A percentile compares a stretch with the other conserved stretches of the same genome.
These are phyloP conservation scores for Stachybotrys echinatus DNA, from an alignment of 2,329 filamentous ascomycete genomes.

Conservation along the genomic window DNA sequence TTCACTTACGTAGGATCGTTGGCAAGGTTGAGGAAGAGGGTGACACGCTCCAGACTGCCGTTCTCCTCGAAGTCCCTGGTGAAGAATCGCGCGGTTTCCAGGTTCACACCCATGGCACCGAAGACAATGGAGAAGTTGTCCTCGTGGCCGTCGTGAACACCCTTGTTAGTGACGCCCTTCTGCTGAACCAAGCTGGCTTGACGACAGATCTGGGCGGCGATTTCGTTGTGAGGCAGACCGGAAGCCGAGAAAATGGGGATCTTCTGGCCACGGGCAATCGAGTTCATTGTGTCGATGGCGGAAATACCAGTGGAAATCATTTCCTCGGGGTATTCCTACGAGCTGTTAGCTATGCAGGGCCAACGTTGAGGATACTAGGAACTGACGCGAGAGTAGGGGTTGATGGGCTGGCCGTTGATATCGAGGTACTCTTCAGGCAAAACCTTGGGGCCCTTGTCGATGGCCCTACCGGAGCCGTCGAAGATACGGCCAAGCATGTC, in stretches of 20 bases:
- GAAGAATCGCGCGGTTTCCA: slow-evolving; percentile 98
- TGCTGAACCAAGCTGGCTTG: slow-evolving; percentile 87
- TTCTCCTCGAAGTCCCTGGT: slow-evolving; percentile 99
- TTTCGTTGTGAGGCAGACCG: slow-evolving; percentile 98
- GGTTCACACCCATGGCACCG: slow-evolving; percentile 99
- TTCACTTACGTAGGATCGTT: slow-evolving; percentile 91
- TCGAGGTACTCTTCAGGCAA: slow-evolving; percentile 96
- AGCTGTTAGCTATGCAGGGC: slow-evolving; percentile 11
- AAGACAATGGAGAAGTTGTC: slow-evolving; percentile 99
- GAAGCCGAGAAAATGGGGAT: slow-evolving; percentile 99
- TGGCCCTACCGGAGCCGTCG: slow-evolving; percentile 93
- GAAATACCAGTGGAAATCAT: slow-evolving; percentile 99
- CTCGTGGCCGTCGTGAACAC: slow-evolving; percentile 91
- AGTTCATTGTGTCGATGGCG: slow-evolving; percentile 97
- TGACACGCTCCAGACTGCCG: slow-evolving; percentile 94
- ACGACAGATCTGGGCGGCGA: slow-evolving; percentile 96
- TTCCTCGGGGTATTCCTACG: slow-evolving; percentile 93
- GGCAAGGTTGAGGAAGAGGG: slow-evolving; percentile 96
- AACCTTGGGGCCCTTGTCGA: slow-evolving; percentile 98
- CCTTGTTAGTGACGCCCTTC: slow-evolving; percentile 79
- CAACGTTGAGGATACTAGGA: background rate
- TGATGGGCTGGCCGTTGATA: slow-evolving; percentile 98
- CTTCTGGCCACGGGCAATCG: slow-evolving; percentile 97
- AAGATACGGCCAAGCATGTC: slow-evolving; percentile 99
- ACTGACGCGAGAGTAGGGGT: slow-evolving; percentile 89